Evolutionary conservation across 441 rosid genomes (phyloP), one percentile per base, ranked within the genome.

Genomic region (Geranium incanum): DNA sequence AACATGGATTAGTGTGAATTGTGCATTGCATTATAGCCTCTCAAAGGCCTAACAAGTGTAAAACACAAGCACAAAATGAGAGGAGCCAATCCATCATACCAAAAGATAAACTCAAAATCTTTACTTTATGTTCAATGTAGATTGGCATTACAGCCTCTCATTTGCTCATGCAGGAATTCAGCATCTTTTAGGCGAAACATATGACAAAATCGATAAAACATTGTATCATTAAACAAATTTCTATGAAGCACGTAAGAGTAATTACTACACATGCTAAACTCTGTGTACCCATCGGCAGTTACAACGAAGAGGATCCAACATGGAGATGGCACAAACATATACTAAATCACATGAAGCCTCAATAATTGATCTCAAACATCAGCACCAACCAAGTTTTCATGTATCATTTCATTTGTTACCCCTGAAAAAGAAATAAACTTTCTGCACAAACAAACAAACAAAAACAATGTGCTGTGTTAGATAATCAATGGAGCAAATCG

Each of bases 351-450:
- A 18, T n/a, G 55, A 48, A 59, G 63, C 28, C 28, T 33, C 6
- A n/a, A 16, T 18, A 6, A 59, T 59, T 6, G 64, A 18, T 19
- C 64, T 59, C 64, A 18, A 18, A 48, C 18, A 16, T 59, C 64
- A 59, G 5, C 57, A 48, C 23, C 7, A 57, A 16, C 63, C 63
- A n/a, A 57, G 23, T 21, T 2, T 28, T 57, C 33, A 38, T 57
- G 21, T 77, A 78, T 89, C 84, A 89, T 86, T 88, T 83, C 84
- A 89, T 86, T 88, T 83, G 78, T 86, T 66, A 43, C 97, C 96
- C 80, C 97, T 84, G 82, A 92, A 92, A 78, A 79, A 90, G 84
- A 89, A 70, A 75, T 92, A 92, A 50, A 81, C 78, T 91, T 93
- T 91, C 97, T 93, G 92, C 93, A 84, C 39, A 75, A 1, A 38